Evolutionary conservation across 2,329 filamentous ascomycete species (phyloP).

Genomic region (Aspergillus oerlinghausenensis): DNA sequence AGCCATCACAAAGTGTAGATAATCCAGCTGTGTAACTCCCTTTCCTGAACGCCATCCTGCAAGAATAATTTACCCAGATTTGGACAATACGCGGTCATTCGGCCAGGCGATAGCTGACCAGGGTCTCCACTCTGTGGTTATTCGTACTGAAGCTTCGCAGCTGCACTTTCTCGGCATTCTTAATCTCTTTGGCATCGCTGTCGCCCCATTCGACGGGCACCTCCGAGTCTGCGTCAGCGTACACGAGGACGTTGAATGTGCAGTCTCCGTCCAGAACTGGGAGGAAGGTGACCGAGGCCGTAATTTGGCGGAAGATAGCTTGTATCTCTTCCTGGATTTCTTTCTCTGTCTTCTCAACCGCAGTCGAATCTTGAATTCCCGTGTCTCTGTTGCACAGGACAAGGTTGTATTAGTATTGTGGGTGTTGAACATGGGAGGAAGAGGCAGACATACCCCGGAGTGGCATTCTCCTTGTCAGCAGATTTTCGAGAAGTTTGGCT

Average conservation of each 20-base stretch:
- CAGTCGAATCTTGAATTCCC: slow-evolving; percentile 22
- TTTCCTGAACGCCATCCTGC: slow-evolving; percentile 12
- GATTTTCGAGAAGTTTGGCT: slow-evolving; percentile 47
- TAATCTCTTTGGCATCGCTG: slow-evolving; percentile 95
- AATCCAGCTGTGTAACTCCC: neutral
- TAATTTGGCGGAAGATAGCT: slow-evolving; percentile 95
- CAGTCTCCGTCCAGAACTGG: slow-evolving; percentile 91
- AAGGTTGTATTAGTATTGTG: neutral
- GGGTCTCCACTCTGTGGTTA: slow-evolving; percentile 87
- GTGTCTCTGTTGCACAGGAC: slow-evolving; percentile 23
- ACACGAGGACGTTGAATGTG: slow-evolving; percentile 98
- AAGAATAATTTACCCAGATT: slow-evolving; percentile 14
- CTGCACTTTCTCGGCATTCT: slow-evolving; percentile 91
- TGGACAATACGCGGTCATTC: slow-evolving; percentile 25
- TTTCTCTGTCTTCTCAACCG: slow-evolving; percentile 74
- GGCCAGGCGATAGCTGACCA: slow-evolving; percentile 78
- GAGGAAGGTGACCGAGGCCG: slow-evolving; percentile 92
- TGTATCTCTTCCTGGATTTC: slow-evolving; percentile 96
- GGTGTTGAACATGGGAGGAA: neutral
- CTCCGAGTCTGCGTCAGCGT: slow-evolving; percentile 92
- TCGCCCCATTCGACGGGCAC: slow-evolving; percentile 98
- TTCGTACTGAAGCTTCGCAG: slow-evolving; percentile 93
- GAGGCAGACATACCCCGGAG: slow-evolving; percentile 45
- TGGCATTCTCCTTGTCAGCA: slow-evolving; percentile 66
- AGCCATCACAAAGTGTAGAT: neutral